Evolutionary conservation across 169 alveolate genomes (phyloP), one percentile per base, ranked within the genome.

Genomic region (Eimeria falciformis): DNA sequence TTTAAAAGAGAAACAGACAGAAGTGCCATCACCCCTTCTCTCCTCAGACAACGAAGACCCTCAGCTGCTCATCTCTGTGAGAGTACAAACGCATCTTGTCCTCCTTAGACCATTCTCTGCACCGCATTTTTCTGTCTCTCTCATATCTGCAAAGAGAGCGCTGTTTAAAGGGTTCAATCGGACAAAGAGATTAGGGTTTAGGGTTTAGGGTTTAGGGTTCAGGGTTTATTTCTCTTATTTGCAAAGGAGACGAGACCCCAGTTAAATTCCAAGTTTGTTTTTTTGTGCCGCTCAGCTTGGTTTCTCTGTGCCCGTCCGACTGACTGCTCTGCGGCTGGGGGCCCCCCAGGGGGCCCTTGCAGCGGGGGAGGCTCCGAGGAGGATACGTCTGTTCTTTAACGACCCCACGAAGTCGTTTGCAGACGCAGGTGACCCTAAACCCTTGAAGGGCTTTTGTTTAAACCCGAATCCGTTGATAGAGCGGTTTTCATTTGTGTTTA

Each of bases 401-500:
- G 45, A 73, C 18, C 84, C 84, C 21, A 43, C 65, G 55, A 18
- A n/a, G 65, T 73, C 62, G 18, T 43, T 73, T 27, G 25, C 37
- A 2, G 84, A 27, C 27, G 82, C 83, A 71, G 83, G 83, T 37
- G 40, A 71, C 83, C 50, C 78, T 66, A 66, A 66, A 68, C 81
- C 81, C 81, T 29, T 33, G 37, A n/a, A n/a, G n/a, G n/a, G n/a
- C n/a, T n/a, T n/a, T n/a, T n/a, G n/a, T n/a, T n/a, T n/a, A n/a
- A n/a, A n/a, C n/a, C n/a, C n/a, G n/a, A n/a, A n/a, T n/a, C n/a
- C n/a, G 62, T 50, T 11, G 14, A 50, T 50, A 50, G 7, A 50
- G 14, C 62, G 7, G 62, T 50, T 11, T 50, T 7, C 14, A 50
- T 50, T 7, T 50, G 62, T 50, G 62, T 50, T 7, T 50, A 14